Conservation (phyloP, 306 rosid genomes). For the Medicago lupulina region DNA sequence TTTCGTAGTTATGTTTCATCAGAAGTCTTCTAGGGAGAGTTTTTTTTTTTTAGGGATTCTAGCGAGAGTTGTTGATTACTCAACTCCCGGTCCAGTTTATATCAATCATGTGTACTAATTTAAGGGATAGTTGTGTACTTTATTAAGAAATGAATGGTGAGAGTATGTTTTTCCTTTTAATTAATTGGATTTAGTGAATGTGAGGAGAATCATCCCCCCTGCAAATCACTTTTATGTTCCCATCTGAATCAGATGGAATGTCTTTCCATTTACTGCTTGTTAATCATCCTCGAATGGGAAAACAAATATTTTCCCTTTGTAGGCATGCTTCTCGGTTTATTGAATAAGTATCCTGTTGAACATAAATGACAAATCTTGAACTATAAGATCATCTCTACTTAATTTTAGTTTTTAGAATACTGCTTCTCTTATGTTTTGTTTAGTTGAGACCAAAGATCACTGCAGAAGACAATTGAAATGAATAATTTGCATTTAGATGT, state of each 20-base stretch:
- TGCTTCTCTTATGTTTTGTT: conserved; percentile 2
- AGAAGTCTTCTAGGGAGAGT: conserved; percentile 19
- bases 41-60: not conserved
- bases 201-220: not conserved
- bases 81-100: too few relatives aligned
- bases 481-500: conserved; percentile 15
- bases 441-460: conserved; percentile 14
- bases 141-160: not conserved
- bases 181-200: not conserved
- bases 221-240: conserved; percentile 18
- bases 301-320: not conserved
- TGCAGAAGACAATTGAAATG: not conserved
- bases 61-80: conserved; percentile 10
- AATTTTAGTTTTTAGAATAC: not conserved
- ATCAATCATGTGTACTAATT: too few relatives aligned
- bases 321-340: not conserved
- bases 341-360: conserved; percentile 7
- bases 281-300: conserved; percentile 23
- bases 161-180: not conserved
- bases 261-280: not conserved
- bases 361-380: conserved; percentile 4
- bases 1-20: too few relatives aligned
- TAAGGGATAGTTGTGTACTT: not conserved
- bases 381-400: conserved; percentile 3
- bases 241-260: conserved; percentile 11